Base-by-base conservation (phyloP, 495 filamentous ascomycete species). In the Apodospora peruviana region DNA sequence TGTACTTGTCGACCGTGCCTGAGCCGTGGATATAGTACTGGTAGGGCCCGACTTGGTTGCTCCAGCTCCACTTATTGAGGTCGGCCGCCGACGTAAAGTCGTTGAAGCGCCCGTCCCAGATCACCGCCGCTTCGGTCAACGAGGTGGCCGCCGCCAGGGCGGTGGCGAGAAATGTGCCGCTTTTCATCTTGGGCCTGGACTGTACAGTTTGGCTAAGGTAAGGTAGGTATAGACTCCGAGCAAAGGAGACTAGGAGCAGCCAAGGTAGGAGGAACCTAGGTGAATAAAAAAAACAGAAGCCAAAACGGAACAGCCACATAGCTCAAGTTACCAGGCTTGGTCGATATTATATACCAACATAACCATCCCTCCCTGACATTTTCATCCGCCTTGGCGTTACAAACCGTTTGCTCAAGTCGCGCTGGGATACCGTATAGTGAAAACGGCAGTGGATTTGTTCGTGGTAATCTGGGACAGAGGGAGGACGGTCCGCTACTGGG, bases 21-120 rank as follows among this genome's bases (percentile, higher is more conserved):
- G 64, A 64, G 10, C 82, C 82, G 67, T 85, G 79, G 64, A 87
- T 88, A 66, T 88, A 87, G 72, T 84, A 87, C 57, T 87, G 82
- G 64, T 80, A 88, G 1, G 81, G 77, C 2, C 80, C 80, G 51
- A 85, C 78, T 64, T 84, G 77, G 60, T 78, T 80, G 0, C 67
- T 66, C 78, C 79, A 88, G 11, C 77, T 81, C 84, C 83, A 85
- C 48, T 68, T 71, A 62, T 69, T 71, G 3, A 83, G 66, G 57
- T 79, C 77, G 18, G 61, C 38, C 43, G 72, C 67, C 16, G 73
- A 70, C 20, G 60, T 53, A 51, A 81, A 56, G 35, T 77, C 76
- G 60, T 82, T 83, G 67, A 83, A 80, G 35, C 79, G 75, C 17
- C 79, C 79, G 60, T 83, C 79, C 77, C 79, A 82, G 40, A 83